These are phyloP conservation scores for Hericium erinaceus DNA, from an alignment of 768 basidiomycete species.

Conservation along the genomic window DNA sequence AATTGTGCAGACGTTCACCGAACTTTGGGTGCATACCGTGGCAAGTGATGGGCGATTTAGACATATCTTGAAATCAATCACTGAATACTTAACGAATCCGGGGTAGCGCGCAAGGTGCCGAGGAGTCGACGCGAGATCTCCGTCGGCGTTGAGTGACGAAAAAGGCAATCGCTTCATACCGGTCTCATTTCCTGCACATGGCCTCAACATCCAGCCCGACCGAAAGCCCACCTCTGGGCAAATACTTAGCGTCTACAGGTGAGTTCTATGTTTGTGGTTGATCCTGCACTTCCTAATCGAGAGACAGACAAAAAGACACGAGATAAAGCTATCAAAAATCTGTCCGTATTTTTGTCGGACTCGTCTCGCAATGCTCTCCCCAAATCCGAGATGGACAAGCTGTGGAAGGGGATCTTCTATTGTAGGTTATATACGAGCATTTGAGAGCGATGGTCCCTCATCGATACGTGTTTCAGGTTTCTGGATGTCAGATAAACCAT, in stretches of 20 bases:
- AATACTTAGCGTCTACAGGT: constrained; percentile 92
- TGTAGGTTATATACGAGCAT: constrained; percentile 38
- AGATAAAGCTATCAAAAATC: constrained; percentile 80
- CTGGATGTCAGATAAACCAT: constrained; percentile 99
- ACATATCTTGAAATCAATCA: constrained; percentile 13
- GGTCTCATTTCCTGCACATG: constrained; percentile 20
- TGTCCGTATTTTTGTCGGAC: constrained; percentile 72
- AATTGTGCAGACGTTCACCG: not conserved
- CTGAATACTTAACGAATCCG: not conserved
- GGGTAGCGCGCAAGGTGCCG: not conserved
- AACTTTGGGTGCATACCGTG: constrained; percentile 44
- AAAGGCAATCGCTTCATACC: not conserved
- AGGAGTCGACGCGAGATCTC: too few relatives aligned
- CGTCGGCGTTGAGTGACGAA: not conserved
- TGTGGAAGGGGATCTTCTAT: constrained; percentile 98
- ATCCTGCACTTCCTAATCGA: not conserved
- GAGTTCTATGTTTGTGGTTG: constrained; percentile 3
- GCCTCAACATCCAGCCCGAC: constrained; percentile 23
- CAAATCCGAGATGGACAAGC: constrained; percentile 74
- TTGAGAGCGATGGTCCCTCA: constrained; percentile 1
- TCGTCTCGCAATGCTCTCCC: constrained; percentile 47
- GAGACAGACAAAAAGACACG: constrained; percentile 78
- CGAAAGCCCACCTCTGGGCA: constrained; percentile 61
- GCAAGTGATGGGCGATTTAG: constrained; percentile 83
- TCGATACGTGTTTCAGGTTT: constrained; percentile 55